These are phyloP conservation scores for Breynia disticha DNA, from an alignment of 441 rosid species.

Conservation along the genomic window DNA sequence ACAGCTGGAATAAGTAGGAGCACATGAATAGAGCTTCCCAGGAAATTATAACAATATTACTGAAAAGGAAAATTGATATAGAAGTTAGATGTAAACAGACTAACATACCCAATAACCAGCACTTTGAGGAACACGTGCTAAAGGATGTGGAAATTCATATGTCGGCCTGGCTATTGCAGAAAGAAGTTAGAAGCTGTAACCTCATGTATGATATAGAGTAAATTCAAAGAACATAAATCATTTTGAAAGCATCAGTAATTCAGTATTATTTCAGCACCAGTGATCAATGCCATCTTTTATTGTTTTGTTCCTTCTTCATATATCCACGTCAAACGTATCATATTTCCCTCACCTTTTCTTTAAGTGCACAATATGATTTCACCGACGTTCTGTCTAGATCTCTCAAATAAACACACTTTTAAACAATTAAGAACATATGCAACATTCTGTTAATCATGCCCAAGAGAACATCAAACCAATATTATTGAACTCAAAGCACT, in stretches of 20 bases:
- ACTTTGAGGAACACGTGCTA: slow-evolving; percentile 91
- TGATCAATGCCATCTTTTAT: slow-evolving; percentile 4
- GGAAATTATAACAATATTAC: slow-evolving; percentile 7
- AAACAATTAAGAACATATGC: background rate
- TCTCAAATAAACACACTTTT: background rate
- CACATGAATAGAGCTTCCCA: slow-evolving; percentile 6
- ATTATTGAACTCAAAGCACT: no score
- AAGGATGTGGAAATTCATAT: slow-evolving; percentile 90
- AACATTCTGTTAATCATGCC: background rate
- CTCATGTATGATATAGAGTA: slow-evolving; percentile 11
- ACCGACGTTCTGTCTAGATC: slow-evolving; percentile 1
- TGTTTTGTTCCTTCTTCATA: background rate
- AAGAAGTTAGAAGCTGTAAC: slow-evolving; percentile 42
- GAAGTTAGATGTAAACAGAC: slow-evolving; percentile 4
- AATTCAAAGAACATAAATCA: background rate
- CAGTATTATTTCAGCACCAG: background rate
- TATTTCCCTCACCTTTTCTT: background rate
- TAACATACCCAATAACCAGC: slow-evolving; percentile 95
- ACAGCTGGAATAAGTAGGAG: slow-evolving; percentile 50
- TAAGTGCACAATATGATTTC: background rate
- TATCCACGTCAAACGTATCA: slow-evolving; percentile 2
- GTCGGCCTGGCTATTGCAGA: slow-evolving; percentile 95
- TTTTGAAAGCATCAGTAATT: background rate
- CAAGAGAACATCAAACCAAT: background rate
- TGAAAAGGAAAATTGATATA: background rate